These are phyloP conservation scores for Talaromyces wortmannii DNA, from an alignment of 495 filamentous ascomycete genomes.

Conservation along the genomic window DNA sequence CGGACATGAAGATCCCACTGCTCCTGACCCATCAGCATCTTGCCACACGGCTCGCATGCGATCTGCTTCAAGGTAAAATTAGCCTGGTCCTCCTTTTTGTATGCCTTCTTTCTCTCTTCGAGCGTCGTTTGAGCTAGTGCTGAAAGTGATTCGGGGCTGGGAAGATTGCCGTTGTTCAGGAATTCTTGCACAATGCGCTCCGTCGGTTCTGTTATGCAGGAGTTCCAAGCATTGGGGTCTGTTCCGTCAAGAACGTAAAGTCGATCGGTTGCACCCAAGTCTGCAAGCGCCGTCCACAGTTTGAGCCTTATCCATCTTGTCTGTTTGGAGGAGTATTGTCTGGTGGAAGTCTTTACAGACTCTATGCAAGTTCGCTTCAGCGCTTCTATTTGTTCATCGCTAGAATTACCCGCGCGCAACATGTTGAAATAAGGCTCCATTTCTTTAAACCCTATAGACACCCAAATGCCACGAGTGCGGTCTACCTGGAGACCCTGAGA, in stretches of 20 bases:
- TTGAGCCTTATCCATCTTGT: conserved; percentile 82
- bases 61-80: conserved; percentile 31
- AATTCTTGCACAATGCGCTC: conserved; percentile 53
- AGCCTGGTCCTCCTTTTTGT: conserved; percentile 33
- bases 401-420: conserved; percentile 22
- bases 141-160: conserved; percentile 56
- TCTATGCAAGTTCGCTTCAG: conserved; percentile 42
- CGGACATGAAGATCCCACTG: conserved; percentile 73
- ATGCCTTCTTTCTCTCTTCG: conserved; percentile 41
- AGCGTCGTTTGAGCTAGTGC: conserved; percentile 48
- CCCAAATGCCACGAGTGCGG: conserved; percentile 77
- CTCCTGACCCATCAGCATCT: conserved; percentile 59
- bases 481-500: conserved; percentile 52
- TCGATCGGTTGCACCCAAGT: conserved; percentile 38
- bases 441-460: conserved; percentile 94
- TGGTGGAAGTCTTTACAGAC: conserved; percentile 66
- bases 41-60: conserved; percentile 66
- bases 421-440: conserved; percentile 63
- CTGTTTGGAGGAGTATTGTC: conserved; percentile 82
- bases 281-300: conserved; percentile 56
- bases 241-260: conserved; percentile 75
- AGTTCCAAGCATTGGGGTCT: conserved; percentile 47
- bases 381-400: conserved; percentile 31
- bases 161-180: conserved; percentile 28
- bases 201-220: conserved; percentile 57